Evolutionary conservation across 352 stramenopile species (phyloP), one percentile per base, ranked within the genome.

Genomic region (Blastocystis sp.): DNA sequence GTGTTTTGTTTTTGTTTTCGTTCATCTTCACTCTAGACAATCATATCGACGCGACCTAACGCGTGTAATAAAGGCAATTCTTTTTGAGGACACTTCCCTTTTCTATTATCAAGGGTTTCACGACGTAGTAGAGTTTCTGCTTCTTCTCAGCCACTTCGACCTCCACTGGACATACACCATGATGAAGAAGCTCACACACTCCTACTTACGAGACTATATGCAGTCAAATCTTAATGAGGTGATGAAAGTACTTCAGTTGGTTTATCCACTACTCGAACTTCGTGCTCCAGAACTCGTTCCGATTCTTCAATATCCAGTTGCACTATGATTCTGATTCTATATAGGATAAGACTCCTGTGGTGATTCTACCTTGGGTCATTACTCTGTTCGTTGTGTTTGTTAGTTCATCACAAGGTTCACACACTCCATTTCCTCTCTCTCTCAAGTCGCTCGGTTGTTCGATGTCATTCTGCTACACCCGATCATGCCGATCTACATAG

Each of bases 21-120:
- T 53, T 47, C 13, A n/a, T n/a, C 16, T 85, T 26, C 59, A n/a
- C 9, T 13, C 4, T 85, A 85, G 73, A 3, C 4, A 47, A 68
- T 7, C 20, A 18, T 47, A 66, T 45, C 73, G 73, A 64, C 41
- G 26, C 18, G 26, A 34, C n/a, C 41, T 85, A 6, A 65, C 43
- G 3, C 54, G 39, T 18, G 20, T 85, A 4, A 85, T 85, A 50
- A n/a, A 39, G 1, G 18, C 73, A 30, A 8, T 85, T 8, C 47
- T 85, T n/a, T 9, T 20, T 3, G 73, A 85, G 24, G 53, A 85
- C 7, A 50, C 47, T 5, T 53, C 73, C 54, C 39, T 85, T 20
- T 39, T 55, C 50, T 85, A 85, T 43, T 85, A 85, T 45, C 73
- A 85, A 43, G 73, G 73, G 16, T 85, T 85, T 43, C 73, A 85